phyloP scores from a whole-genome alignment of 2,329 filamentous ascomycete genomes.

The Colletotrichum horii region DNA sequence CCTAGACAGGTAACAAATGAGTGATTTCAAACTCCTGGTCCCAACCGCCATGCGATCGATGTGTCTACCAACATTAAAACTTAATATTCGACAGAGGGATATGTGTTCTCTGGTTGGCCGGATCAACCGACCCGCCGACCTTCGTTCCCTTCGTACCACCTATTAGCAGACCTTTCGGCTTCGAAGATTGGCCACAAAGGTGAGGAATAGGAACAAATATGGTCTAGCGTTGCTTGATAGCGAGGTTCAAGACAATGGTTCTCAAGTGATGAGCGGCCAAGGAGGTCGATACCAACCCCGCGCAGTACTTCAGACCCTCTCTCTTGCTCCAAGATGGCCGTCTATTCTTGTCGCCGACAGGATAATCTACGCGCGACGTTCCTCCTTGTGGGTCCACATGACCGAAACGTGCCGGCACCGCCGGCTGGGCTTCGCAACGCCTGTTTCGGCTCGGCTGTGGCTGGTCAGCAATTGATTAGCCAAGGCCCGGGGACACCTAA shows the following conservation, averaged over 20 bases:
- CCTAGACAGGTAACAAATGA: too few species aligned
- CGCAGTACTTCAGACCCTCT: too few species aligned
- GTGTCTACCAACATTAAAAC: too few species aligned
- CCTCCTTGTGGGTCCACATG: neutral
- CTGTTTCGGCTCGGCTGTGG: neutral
- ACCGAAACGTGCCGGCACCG: neutral
- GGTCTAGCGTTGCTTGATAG: neutral
- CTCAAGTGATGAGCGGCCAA: neutral
- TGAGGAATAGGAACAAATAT: fast-evolving
- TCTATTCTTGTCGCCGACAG: neutral
- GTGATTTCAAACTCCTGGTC: too few species aligned
- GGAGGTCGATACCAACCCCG: neutral
- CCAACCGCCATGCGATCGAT: too few species aligned
- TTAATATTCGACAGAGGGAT: too few species aligned
- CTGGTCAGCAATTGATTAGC: neutral
- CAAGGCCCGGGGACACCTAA: neutral
- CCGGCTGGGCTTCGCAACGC: neutral
- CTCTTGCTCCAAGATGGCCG: neutral
- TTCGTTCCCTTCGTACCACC: neutral
- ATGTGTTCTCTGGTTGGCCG: neutral
- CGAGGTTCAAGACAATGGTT: neutral
- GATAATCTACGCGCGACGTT: neutral
- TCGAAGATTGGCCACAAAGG: neutral
- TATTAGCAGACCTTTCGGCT: neutral
- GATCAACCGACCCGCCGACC: neutral